Evolutionary conservation across 495 filamentous ascomycete genomes (phyloP).

Genomic region (Hyaloscypha finlandica): DNA sequence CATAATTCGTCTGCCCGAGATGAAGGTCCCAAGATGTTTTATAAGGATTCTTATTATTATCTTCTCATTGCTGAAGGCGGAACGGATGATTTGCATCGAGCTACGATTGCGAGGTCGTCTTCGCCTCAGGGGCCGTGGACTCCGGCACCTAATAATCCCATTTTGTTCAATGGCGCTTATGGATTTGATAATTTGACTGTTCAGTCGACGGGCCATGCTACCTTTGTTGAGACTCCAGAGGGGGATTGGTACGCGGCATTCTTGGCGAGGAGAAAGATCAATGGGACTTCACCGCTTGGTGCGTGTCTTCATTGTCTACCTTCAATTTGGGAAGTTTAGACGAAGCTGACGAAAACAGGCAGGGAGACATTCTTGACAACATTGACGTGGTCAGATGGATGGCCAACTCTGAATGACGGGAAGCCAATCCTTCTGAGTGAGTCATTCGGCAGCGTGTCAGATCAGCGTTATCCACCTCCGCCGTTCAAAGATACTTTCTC

Average conservation of each 20-base stretch:
- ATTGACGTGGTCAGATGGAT: too few species aligned
- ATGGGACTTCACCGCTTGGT: too few species aligned
- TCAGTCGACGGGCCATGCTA: constrained; percentile 46
- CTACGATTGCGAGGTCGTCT: constrained; percentile 21
- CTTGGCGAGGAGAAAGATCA: constrained; percentile 29
- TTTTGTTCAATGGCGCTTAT: constrained; percentile 38
- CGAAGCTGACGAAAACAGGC: neutral
- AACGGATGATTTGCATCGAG: constrained; percentile 45
- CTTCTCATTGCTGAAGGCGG: constrained; percentile 54
- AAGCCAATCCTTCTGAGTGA: too few species aligned
- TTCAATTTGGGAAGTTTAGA: too few species aligned
- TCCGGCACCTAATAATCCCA: constrained; percentile 33
- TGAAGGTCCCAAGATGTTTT: constrained; percentile 51
- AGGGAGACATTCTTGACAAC: constrained; percentile 4
- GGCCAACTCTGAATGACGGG: too few species aligned
- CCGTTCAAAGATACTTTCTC: too few species aligned
- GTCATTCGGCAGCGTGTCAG: too few species aligned
- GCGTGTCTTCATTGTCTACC: too few species aligned
- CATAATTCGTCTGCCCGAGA: constrained; percentile 17
- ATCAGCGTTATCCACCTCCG: too few species aligned
- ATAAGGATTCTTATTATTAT: constrained; percentile 49
- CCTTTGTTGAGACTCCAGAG: constrained; percentile 39
- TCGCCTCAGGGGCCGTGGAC: constrained; percentile 43
- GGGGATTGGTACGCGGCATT: constrained; percentile 44
- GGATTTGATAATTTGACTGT: constrained; percentile 30